Base-by-base conservation (phyloP, 306 rosid genomes). In the Prunus mume region DNA sequence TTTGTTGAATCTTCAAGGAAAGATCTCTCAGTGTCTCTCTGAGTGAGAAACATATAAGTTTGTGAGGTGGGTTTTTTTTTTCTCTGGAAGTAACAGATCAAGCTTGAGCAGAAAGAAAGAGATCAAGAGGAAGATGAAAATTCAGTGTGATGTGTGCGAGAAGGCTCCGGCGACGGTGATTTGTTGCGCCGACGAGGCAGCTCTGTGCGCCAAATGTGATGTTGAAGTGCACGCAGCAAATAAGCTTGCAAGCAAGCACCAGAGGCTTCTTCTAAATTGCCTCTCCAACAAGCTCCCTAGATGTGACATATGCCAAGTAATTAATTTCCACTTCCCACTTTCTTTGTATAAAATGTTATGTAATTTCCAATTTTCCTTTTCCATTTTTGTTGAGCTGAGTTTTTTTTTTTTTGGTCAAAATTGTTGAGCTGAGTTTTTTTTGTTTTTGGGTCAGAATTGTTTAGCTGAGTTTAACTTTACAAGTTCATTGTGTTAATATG, bases 91-190 rank as follows among this genome's bases (percentile, higher is more conserved):
- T 18, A 5, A 8, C 34, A 60, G 19, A 25, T 55, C 62, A 20
- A 22, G 19, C 18, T 12, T 28, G 38, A 2, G 64, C 1, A 24
- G 38, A 11, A 49, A 49, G 54, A 49, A n/a, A n/a, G 27, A 65
- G 32, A 41, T 19, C 15, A 2, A 28, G 2, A 19, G 12, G 73
- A 78, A 80, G 68, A 93, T 93, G 99, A 95, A 89, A 73, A 92
- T 95, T 50, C 99, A 90, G 96, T 95, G 99, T 71, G 99, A 95
- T 87, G 97, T 89, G 74, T 95, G 99, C 70, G 99, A 95, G 92
- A 92, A 86, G 77, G 91, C 95, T 45, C 99, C 96, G 8, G 97
- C 99, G 32, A 88, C 96, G 1, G 89, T 95, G 80, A 95, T 95
- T 43, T 95, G 99, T 78, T 95, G 99, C 66, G 97, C 99, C 0